These are phyloP conservation scores for Fusarium pilosicola DNA, from an alignment of 2,329 filamentous ascomycete species.

Conservation along the genomic window DNA sequence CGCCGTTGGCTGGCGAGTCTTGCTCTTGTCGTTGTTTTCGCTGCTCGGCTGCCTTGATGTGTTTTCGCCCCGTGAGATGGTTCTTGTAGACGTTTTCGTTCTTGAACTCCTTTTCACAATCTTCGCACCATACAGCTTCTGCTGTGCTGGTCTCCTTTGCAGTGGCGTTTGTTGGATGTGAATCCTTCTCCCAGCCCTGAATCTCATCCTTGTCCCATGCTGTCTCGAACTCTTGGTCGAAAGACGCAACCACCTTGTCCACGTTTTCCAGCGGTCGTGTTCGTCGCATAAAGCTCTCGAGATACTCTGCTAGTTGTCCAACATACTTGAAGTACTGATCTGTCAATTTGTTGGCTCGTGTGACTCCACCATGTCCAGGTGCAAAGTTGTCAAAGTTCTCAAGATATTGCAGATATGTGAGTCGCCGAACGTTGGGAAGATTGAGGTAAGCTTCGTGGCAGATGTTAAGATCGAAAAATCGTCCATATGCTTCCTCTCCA, in stretches of 20 bases:
- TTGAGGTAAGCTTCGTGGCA: constrained; percentile 92
- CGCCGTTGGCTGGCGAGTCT: constrained; percentile 48
- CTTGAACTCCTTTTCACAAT: constrained; percentile 94
- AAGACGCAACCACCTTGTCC: constrained; percentile 77
- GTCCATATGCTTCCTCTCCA: constrained; percentile 92
- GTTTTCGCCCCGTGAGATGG: constrained; percentile 91
- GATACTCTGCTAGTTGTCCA: constrained; percentile 79
- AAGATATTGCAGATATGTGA: constrained; percentile 92
- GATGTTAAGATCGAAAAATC: constrained; percentile 88
- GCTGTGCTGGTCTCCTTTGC: constrained; percentile 49
- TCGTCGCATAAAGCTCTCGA: constrained; percentile 87
- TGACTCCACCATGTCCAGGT: constrained; percentile 77
- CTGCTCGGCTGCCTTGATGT: constrained; percentile 82
- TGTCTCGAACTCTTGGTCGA: constrained; percentile 85
- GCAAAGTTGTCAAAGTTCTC: constrained; percentile 90
- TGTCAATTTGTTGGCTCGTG: constrained; percentile 84
- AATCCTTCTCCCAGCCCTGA: constrained; percentile 78
- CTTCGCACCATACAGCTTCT: constrained; percentile 86
- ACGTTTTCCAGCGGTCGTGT: constrained; percentile 88
- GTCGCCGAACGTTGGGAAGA: constrained; percentile 83
- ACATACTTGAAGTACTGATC: constrained; percentile 94
- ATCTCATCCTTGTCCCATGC: constrained; percentile 85
- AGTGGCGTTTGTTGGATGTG: constrained; percentile 47
- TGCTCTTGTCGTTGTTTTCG: constrained; percentile 61
- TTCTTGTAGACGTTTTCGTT: constrained; percentile 94